These are phyloP conservation scores for Trichocladium uniseriatum DNA, from an alignment of 495 filamentous ascomycete species.

Conservation along the genomic window DNA sequence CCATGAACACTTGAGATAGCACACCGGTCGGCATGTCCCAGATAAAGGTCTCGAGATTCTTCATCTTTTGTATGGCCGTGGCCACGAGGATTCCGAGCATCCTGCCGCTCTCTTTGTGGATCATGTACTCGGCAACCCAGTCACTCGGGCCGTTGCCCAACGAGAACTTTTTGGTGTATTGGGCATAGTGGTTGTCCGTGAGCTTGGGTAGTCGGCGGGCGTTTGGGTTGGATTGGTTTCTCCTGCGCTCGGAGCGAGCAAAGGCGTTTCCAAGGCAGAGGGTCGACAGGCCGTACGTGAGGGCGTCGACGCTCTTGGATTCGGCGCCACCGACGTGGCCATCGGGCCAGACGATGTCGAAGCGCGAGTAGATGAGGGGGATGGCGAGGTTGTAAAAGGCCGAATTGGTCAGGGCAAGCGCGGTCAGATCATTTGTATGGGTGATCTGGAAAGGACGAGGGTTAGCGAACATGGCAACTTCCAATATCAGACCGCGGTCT, in stretches of 20 bases:
- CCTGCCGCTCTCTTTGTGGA: conserved; percentile 83
- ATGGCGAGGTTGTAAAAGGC: conserved; percentile 73
- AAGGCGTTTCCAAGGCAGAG: conserved; percentile 71
- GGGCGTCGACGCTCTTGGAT: conserved; percentile 72
- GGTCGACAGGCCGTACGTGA: conserved; percentile 84
- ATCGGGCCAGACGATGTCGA: conserved; percentile 94
- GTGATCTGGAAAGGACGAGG: conserved; percentile 49
- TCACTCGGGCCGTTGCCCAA: conserved; percentile 77
- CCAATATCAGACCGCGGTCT: no score
- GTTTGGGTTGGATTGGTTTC: conserved; percentile 2
- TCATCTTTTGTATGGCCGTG: conserved; percentile 74
- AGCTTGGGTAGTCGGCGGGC: conserved; percentile 13
- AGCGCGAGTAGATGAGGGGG: conserved; percentile 82
- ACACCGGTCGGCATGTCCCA: conserved; percentile 98
- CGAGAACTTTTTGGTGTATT: conserved; percentile 81
- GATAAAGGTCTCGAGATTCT: conserved; percentile 78
- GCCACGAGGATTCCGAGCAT: conserved; percentile 92
- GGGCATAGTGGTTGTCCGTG: conserved; percentile 67
- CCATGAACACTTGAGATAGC: conserved; percentile 76
- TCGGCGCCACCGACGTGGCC: conserved; percentile 52
- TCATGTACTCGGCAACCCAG: conserved; percentile 80
- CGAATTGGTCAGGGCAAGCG: conserved; percentile 74
- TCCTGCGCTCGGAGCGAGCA: conserved; percentile 43
- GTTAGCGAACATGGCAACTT: no score
- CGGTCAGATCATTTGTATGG: conserved; percentile 79